These are phyloP conservation scores for Saitozyma sp. DNA, from an alignment of 768 basidiomycete species.

Conservation along the genomic window DNA sequence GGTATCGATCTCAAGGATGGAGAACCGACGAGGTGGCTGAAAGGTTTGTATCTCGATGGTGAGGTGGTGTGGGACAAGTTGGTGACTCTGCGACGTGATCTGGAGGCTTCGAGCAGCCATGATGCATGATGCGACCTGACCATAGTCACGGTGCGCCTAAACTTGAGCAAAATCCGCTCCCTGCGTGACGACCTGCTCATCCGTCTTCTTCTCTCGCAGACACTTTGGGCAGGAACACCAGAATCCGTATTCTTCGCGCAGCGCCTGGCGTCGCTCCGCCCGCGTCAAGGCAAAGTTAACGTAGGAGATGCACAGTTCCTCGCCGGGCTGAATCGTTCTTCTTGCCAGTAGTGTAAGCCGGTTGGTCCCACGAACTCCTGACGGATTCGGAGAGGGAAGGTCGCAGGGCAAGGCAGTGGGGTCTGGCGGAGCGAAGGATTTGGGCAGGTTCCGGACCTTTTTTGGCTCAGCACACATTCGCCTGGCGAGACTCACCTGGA, in stretches of 20 bases:
- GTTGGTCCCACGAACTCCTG: slow-evolving; percentile 61
- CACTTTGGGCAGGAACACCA: slow-evolving; percentile 70
- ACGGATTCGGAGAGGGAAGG: slow-evolving; percentile 55
- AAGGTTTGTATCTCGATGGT: slow-evolving; percentile 65
- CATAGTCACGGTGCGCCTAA: too few relatives aligned
- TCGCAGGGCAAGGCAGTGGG: slow-evolving; percentile 21
- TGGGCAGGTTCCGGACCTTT: slow-evolving; percentile 43
- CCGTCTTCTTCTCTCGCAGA: slow-evolving; percentile 56
- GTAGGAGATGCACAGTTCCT: slow-evolving; percentile 75
- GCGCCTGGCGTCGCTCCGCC: slow-evolving; percentile 43
- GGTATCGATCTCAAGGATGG: slow-evolving; percentile 34
- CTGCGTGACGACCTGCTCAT: too few relatives aligned
- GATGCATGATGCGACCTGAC: neutral
- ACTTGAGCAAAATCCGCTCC: too few relatives aligned
- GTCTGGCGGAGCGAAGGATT: slow-evolving; percentile 23
- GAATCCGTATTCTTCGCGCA: slow-evolving; percentile 46
- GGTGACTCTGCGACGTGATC: neutral
- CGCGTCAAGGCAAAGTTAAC: slow-evolving; percentile 61
- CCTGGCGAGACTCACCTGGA: slow-evolving; percentile 58
- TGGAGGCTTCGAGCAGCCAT: neutral
- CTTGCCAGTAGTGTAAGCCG: slow-evolving; percentile 71
- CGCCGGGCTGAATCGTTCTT: slow-evolving; percentile 64
- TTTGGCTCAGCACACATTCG: neutral
- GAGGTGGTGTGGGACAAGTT: slow-evolving; percentile 62
- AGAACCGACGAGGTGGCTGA: slow-evolving; percentile 75